Evolutionary conservation across 2,329 filamentous ascomycete genomes (phyloP).

Genomic region (Leptosphaerulina australis): DNA sequence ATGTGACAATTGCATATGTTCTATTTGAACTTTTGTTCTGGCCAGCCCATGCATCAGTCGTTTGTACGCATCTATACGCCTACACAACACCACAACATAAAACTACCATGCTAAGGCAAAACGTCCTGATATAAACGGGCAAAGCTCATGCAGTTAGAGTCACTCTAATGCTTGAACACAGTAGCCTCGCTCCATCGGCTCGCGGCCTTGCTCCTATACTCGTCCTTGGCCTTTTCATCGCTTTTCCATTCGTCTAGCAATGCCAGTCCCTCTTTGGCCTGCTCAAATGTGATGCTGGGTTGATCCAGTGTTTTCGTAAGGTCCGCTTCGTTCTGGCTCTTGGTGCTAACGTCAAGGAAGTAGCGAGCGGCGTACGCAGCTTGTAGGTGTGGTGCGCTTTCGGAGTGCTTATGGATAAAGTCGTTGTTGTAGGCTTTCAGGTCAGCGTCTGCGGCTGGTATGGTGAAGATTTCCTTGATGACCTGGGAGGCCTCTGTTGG

Average conservation of each 20-base stretch:
- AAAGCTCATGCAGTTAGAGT: slow-evolving; percentile 2
- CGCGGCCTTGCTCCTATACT: slow-evolving; percentile 53
- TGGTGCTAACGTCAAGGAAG: slow-evolving; percentile 63
- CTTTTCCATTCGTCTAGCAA: slow-evolving; percentile 60
- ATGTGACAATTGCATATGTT: neutral
- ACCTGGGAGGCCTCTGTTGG: slow-evolving; percentile 71
- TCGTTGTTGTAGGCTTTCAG: slow-evolving; percentile 69
- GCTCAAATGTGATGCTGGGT: slow-evolving; percentile 58
- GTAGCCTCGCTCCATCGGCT: slow-evolving; percentile 50
- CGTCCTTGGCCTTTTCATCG: slow-evolving; percentile 54
- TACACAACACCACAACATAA: too few relatives aligned
- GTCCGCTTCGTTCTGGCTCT: slow-evolving; percentile 64
- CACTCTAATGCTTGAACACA: slow-evolving; percentile 38
- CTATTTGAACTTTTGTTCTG: neutral
- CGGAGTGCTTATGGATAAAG: slow-evolving; percentile 67
- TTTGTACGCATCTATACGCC: neutral
- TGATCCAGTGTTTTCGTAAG: slow-evolving; percentile 65
- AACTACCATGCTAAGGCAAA: neutral
- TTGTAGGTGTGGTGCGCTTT: slow-evolving; percentile 67
- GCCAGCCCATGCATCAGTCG: neutral
- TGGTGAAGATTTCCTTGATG: slow-evolving; percentile 69
- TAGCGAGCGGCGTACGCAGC: slow-evolving; percentile 66
- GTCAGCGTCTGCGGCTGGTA: slow-evolving; percentile 62
- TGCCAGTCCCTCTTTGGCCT: slow-evolving; percentile 61
- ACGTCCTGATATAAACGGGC: neutral